These are phyloP conservation scores for Pestalotiopsis fici DNA, from an alignment of 2,329 filamentous ascomycete genomes.

Conservation along the genomic window DNA sequence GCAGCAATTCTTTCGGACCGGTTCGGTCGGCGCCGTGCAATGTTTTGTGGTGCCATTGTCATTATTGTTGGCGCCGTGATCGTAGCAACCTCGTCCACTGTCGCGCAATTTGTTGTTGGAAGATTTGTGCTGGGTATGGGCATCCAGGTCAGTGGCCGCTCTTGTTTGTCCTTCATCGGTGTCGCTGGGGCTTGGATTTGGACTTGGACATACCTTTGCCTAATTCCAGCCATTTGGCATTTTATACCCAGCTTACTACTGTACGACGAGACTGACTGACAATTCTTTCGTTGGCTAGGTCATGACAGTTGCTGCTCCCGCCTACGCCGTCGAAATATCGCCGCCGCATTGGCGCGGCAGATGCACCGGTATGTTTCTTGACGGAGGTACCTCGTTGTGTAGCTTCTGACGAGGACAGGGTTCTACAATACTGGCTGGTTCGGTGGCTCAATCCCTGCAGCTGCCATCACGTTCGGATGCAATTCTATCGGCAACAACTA, in stretches of 20 bases:
- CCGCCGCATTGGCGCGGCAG: conserved; percentile 54
- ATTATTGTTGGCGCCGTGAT: conserved; percentile 48
- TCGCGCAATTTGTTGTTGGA: conserved; percentile 44
- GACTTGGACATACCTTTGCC: no score
- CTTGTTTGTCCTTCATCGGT: no score
- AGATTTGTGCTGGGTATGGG: conserved; percentile 48
- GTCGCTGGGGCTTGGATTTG: no score
- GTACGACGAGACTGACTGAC: no score
- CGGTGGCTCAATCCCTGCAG: conserved; percentile 50
- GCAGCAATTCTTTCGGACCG: conserved; percentile 46
- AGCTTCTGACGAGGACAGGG: conserved; percentile 16
- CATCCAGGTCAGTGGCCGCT: no score
- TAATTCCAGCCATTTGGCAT: no score
- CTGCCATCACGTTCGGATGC: conserved; percentile 48
- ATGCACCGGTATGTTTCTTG: conserved; percentile 33
- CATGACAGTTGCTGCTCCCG: conserved; percentile 50
- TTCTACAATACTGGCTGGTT: conserved; percentile 58
- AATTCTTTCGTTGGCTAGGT: no score
- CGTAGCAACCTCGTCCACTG: conserved; percentile 34
- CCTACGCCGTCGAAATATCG: conserved; percentile 49
- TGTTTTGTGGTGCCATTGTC: conserved; percentile 43
- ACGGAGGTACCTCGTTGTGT: background rate
- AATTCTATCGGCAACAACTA: conserved; percentile 45
- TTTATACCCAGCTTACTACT: no score
- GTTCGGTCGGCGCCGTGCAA: conserved; percentile 43